These are phyloP conservation scores for Gyromitra esculenta DNA, from an alignment of 2,329 filamentous ascomycete genomes.

Conservation along the genomic window DNA sequence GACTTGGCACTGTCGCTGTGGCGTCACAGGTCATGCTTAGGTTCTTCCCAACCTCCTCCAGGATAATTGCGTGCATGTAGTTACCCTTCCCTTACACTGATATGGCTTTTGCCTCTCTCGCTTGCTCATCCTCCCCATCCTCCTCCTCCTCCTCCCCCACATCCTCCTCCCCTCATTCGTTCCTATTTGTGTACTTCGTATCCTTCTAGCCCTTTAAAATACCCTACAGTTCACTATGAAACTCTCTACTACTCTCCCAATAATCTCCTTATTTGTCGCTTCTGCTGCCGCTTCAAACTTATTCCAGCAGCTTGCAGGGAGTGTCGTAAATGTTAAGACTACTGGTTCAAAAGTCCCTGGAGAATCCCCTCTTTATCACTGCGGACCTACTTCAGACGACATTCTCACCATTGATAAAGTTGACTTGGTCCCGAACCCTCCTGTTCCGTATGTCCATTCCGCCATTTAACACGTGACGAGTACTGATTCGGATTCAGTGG, in stretches of 20 bases:
- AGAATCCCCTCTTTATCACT: slow-evolving; percentile 85
- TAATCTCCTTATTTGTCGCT: slow-evolving; percentile 63
- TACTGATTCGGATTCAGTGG: slow-evolving; percentile 68
- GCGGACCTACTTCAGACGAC: slow-evolving; percentile 71
- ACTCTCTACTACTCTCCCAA: slow-evolving; percentile 61
- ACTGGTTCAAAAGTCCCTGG: slow-evolving; percentile 72
- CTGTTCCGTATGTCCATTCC: slow-evolving; percentile 73
- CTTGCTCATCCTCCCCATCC: slow-evolving; percentile 2
- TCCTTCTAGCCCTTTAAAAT: slow-evolving; percentile 56
- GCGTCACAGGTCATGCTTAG: slow-evolving; percentile 24
- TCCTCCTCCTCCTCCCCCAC: slow-evolving; percentile 45
- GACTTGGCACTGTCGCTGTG: slow-evolving; percentile 1
- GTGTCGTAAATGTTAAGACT: slow-evolving; percentile 65
- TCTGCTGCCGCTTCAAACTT: slow-evolving; percentile 62
- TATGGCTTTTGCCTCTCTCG: slow-evolving; percentile 14
- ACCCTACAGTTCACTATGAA: slow-evolving; percentile 60
- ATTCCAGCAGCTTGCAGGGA: slow-evolving; percentile 63
- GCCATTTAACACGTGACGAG: not conserved
- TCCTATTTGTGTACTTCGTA: slow-evolving; percentile 49
- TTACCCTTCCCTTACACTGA: slow-evolving; percentile 18
- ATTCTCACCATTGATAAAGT: slow-evolving; percentile 80
- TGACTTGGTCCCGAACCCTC: slow-evolving; percentile 85
- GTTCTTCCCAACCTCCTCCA: slow-evolving; percentile 32
- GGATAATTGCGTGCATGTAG: not conserved
- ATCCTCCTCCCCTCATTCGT: slow-evolving; percentile 45